Evolutionary conservation across 306 rosid species (phyloP), one percentile per base, ranked within the genome.

Genomic region (apple (Malus domestica)): DNA sequence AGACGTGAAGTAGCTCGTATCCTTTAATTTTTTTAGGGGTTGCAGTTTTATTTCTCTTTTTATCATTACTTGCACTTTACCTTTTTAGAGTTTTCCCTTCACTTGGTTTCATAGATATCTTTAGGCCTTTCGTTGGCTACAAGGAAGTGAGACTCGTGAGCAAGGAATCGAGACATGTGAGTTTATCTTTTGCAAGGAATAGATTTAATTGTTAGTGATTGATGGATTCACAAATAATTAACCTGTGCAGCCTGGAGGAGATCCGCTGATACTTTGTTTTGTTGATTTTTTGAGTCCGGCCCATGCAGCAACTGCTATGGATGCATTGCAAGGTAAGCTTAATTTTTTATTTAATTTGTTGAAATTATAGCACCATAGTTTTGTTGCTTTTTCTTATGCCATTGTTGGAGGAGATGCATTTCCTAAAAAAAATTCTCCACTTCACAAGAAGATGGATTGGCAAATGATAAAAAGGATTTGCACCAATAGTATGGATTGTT

Each of bases 1-100:
- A 84, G 97, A 74, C 94, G 98, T 68, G 98, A 94, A 89, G 95
- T 94, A 55, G 98, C 98, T 78, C 98, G 98, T 94, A 94, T 94
- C 97, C 90, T 94, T 88, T 78, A 64, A 29, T 71, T 32, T 29
- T 45, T 3, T 5, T 13, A 29, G 23, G 58, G 45, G 3, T 29
- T 5, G 38, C 12, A 51, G 67, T 18, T 73, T 29, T 45, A 52
- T 67, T 66, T 51, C 29, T 11, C 32, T 58, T 55, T 42, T 11
- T 44, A 7, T 74, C 40, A 18, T 77, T 71, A 38, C 8, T 71
- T 70, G 70, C 23, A 38, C 54, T 80, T 80, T 55, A 71, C 77
- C 71, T 15, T 19, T 67, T 22, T 70, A 72, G 83, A 83, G 29
- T 83, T 71, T n/a, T 42, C 73, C 87, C 89, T 89, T 90, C 77